Base-by-base conservation (phyloP, 2,329 filamentous ascomycete genomes). In the Thelonectria rubi region DNA sequence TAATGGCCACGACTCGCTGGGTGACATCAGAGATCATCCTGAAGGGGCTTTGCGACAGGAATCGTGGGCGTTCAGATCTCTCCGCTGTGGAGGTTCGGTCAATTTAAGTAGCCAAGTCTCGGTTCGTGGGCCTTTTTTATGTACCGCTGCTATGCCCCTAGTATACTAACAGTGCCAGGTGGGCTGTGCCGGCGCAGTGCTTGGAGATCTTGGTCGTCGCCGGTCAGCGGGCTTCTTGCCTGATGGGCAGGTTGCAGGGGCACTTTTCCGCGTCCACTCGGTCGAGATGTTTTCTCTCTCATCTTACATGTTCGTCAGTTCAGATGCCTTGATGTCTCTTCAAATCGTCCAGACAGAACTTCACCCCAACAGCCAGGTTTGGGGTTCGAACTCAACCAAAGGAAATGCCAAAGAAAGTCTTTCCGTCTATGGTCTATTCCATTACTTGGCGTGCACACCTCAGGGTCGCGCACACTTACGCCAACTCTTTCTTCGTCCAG, bases 301-400 rank as follows among this genome's bases (percentile, higher is more conserved):
- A 39, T 74, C 82, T 55, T 79, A 79, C 52, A 92, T 94, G 88
- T 92, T 95, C 70, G 82, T 97, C 67, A 95, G 92, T 68, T 80
- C 85, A 2, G 93, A 97, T 72, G 91, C 94, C 0, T 79, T 98
- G 43, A 78, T 87, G 14, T 93, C 93, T 1, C 83, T 99, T 9
- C 94, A 97, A 70, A 92, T 99, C 26, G 82, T 97, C 24, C 89
- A 91, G 57, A 88, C 90, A 1, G 94, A 97, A 74, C 86, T 86
- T 11, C 93, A 97, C 74, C 94, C 92, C 5, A 93, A 93, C 71
- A 88, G 86, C 49, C 91, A 94, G 64, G 91, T 89, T 68, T 89
- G 91, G 77, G 91, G 91, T 2, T 34, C 65, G 42, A 65, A 70
- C 48, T 51, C 66, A 17, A 71, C 60, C 26, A 69, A 81, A 24